A percentile compares a stretch with the other conserved stretches of the same genome.
These are phyloP conservation scores for Debaryomyces nepalensis DNA, from an alignment of 1,139 yeast genomes.

Conservation along the genomic window DNA sequence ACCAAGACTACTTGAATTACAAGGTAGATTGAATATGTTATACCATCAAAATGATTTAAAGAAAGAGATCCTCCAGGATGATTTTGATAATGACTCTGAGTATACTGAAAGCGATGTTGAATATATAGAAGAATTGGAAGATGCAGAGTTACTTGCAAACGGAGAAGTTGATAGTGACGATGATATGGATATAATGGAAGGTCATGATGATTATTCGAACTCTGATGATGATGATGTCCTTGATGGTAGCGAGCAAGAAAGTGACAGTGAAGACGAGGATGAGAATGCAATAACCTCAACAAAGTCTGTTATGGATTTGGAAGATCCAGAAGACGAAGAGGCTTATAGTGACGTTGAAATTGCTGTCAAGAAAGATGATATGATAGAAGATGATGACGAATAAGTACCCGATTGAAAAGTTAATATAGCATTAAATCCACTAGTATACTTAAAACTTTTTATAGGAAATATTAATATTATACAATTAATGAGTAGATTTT, in stretches of 20 bases:
- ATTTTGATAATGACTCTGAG: conserved; percentile 28
- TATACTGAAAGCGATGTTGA: conserved; percentile 43
- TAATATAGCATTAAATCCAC: conserved; percentile 2
- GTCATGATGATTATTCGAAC: conserved; percentile 13
- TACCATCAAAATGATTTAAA: conserved; percentile 73
- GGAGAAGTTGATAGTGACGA: conserved; percentile 28
- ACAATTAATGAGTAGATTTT: conserved; percentile 1
- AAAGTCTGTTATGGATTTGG: conserved; percentile 12
- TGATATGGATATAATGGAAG: conserved; percentile 7
- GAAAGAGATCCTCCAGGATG: conserved; percentile 48
- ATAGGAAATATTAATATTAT: conserved; percentile 2
- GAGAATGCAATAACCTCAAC: conserved; percentile 6
- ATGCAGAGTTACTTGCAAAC: conserved; percentile 35
- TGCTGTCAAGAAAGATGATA: conserved; percentile 9
- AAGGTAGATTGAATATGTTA: conserved; percentile 77
- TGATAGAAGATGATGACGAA: conserved; percentile 9
- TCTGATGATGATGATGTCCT: conserved; percentile 11
- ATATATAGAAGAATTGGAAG: conserved; percentile 48
- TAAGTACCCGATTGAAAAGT: neutral
- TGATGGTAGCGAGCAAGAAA: conserved; percentile 7
- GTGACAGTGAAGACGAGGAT: conserved; percentile 2
- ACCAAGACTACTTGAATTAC: conserved; percentile 79
- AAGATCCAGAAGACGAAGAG: conserved; percentile 14
- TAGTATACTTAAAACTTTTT: conserved; percentile 1
- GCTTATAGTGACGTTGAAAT: conserved; percentile 15